Percentiles rank a stretch among this genome's conserved stretches.
These are phyloP conservation scores for Torrubiellomyces zombiae DNA, from an alignment of 2,329 filamentous ascomycete genomes.

Conservation along the genomic window DNA sequence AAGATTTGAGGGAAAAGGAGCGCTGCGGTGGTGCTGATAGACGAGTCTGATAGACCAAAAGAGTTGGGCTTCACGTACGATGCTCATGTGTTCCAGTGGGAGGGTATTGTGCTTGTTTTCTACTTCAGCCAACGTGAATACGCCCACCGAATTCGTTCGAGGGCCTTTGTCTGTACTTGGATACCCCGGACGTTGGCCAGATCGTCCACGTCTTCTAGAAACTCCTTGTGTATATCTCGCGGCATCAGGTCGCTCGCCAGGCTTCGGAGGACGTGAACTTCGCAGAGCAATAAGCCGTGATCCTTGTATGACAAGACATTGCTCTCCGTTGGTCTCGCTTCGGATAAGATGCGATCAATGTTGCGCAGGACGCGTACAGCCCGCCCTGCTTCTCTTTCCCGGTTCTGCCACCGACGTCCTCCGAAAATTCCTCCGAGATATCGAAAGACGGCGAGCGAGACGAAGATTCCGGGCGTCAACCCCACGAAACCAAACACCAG, in stretches of 20 bases:
- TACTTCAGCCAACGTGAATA: slow-evolving; percentile 59
- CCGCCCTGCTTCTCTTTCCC: slow-evolving; percentile 48
- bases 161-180: slow-evolving; percentile 57
- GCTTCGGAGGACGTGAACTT: slow-evolving; percentile 67
- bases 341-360: slow-evolving; percentile 64
- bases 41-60: slow-evolving; percentile 11
- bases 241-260: slow-evolving; percentile 47
- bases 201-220: slow-evolving; percentile 75
- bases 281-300: slow-evolving; percentile 76
- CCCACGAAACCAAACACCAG: slow-evolving; percentile 96
- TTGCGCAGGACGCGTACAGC: slow-evolving; percentile 69
- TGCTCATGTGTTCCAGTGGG: too few species aligned
- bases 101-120: neutral
- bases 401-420: slow-evolving; percentile 49
- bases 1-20: slow-evolving; percentile 18
- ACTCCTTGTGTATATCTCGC: slow-evolving; percentile 61
- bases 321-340: slow-evolving; percentile 51
- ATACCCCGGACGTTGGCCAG: slow-evolving; percentile 71
- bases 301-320: slow-evolving; percentile 79
- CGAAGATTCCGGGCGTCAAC: slow-evolving; percentile 80
- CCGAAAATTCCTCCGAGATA: slow-evolving; percentile 59
- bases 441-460: slow-evolving; percentile 55
- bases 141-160: slow-evolving; percentile 78
- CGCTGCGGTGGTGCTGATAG: slow-evolving; percentile 11
- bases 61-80: too few species aligned